Evolutionary conservation across 2,329 filamentous ascomycete genomes (phyloP), one percentile per base, ranked within the genome.

Genomic region (Penicillium sp.): DNA sequence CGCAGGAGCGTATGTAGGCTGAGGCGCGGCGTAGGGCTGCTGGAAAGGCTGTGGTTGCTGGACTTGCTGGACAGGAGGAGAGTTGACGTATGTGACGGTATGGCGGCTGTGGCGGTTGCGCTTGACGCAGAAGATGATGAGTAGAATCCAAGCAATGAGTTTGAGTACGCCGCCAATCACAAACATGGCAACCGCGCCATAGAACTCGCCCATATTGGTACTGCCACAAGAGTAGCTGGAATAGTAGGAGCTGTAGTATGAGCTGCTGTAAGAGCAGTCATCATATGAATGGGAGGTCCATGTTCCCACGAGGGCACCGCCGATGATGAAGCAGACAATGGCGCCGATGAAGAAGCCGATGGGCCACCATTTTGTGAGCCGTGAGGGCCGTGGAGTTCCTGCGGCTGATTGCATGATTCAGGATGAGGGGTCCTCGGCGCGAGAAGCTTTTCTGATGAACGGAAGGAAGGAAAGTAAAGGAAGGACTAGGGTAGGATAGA

Each of bases 121-220:
- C 50, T 61, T 62, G 19, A 65, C 56, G 52, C 61, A 62, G 59
- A 57, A 65, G 42, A 65, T 40, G 21, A 63, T 62, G 29, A 64
- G 57, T 10, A 65, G 56, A 31, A 65, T 55, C 63, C 63, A 65
- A 23, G 50, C 60, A 25, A 35, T 54, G 56, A 65, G 58, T 40
- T 64, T 61, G 40, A 58, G 41, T 5, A 62, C 25, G 25, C 54
- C 63, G 6, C 61, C 63, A n/a, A 65, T 59, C 6, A 52, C 60
- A 27, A 65, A 38, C 23, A 54, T 41, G 31, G 60, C 62, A 31
- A 62, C 23, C 12, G 48, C 61, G 9, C 41, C 63, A 38, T 64
- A 65, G 43, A 57, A 63, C 15, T 54, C 25, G 50, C 61, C 57
- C 15, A 43, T 49, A 45, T 62, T 41, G 23, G 50, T 49, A 10